phyloP scores from a whole-genome alignment of 75 land plant species.

The Selaginella moellendorffii region DNA sequence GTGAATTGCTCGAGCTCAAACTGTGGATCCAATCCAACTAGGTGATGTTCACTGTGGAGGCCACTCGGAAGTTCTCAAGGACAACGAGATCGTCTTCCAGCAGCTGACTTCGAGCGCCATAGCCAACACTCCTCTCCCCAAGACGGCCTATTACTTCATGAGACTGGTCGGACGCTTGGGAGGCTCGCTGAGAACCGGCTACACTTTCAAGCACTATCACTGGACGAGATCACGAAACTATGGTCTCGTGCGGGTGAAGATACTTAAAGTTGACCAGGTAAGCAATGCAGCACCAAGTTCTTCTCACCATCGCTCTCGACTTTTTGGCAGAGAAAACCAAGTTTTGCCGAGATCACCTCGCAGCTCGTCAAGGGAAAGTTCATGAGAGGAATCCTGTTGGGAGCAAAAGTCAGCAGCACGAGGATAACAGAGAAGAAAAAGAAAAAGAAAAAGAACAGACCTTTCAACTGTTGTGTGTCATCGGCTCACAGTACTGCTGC shows the following conservation, averaged over 20 bases:
- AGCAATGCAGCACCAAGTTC: neutral
- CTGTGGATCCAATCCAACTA: no score
- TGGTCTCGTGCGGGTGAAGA: slow-evolving; percentile 26
- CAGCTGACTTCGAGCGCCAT: slow-evolving; percentile 39
- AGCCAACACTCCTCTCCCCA: slow-evolving; percentile 35
- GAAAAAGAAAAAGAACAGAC: neutral
- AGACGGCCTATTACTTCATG: slow-evolving; percentile 32
- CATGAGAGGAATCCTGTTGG: slow-evolving; percentile 12
- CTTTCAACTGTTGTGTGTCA: neutral
- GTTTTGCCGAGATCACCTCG: slow-evolving; percentile 10
- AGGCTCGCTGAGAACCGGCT: slow-evolving; percentile 12
- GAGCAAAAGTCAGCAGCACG: slow-evolving; percentile 16
- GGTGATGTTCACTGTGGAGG: slow-evolving; percentile 48
- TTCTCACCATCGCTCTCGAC: no score
- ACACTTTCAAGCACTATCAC: slow-evolving; percentile 20
- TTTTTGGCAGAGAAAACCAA: neutral
- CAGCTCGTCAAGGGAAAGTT: slow-evolving; percentile 23
- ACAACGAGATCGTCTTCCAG: slow-evolving; percentile 17
- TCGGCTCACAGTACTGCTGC: no score
- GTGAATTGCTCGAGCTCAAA: neutral
- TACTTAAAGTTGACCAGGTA: slow-evolving; percentile 1
- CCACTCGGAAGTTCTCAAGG: slow-evolving; percentile 23
- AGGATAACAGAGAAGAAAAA: neutral
- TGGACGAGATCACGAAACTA: slow-evolving; percentile 35
- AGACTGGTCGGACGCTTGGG: slow-evolving; percentile 27